Percentiles rank a stretch among this genome's conserved stretches.
Conservation (phyloP, 2,329 filamentous ascomycete species). For the Aspergillus puulaauensis region DNA sequence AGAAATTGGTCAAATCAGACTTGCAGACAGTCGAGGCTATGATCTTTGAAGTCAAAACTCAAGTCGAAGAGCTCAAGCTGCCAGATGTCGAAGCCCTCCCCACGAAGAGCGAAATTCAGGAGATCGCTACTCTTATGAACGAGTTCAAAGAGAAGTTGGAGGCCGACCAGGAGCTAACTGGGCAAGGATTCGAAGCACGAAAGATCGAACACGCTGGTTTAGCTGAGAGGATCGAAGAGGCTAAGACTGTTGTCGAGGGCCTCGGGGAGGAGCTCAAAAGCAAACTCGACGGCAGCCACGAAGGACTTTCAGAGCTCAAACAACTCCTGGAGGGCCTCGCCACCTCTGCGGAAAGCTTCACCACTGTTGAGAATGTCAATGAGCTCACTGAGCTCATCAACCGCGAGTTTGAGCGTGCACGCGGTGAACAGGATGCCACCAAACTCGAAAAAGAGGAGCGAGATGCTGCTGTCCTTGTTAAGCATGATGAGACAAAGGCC, state of each 20-base stretch:
- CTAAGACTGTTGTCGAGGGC: slow-evolving; percentile 74
- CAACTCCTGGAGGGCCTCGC: slow-evolving; percentile 68
- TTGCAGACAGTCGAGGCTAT: slow-evolving; percentile 77
- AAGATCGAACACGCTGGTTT: slow-evolving; percentile 80
- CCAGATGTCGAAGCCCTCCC: slow-evolving; percentile 70
- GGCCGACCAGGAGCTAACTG: slow-evolving; percentile 68
- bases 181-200: slow-evolving; percentile 78
- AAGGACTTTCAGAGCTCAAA: slow-evolving; percentile 60
- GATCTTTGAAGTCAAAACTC: slow-evolving; percentile 79
- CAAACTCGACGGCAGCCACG: slow-evolving; percentile 73
- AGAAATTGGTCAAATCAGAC: slow-evolving; percentile 76
- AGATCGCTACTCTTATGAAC: slow-evolving; percentile 68
- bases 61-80: slow-evolving; percentile 70
- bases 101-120: slow-evolving; percentile 72
- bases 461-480: slow-evolving; percentile 54
- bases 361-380: slow-evolving; percentile 61
- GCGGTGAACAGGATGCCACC: slow-evolving; percentile 72
- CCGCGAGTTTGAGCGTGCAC: slow-evolving; percentile 82
- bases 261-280: slow-evolving; percentile 74
- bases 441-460: slow-evolving; percentile 75
- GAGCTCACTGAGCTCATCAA: slow-evolving; percentile 75
- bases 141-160: slow-evolving; percentile 66
- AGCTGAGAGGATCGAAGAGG: slow-evolving; percentile 73
- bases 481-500: slow-evolving; percentile 60
- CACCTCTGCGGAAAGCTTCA: slow-evolving; percentile 52